phyloP scores from a whole-genome alignment of 257 asterid species.

The Verbascum thapsus region DNA sequence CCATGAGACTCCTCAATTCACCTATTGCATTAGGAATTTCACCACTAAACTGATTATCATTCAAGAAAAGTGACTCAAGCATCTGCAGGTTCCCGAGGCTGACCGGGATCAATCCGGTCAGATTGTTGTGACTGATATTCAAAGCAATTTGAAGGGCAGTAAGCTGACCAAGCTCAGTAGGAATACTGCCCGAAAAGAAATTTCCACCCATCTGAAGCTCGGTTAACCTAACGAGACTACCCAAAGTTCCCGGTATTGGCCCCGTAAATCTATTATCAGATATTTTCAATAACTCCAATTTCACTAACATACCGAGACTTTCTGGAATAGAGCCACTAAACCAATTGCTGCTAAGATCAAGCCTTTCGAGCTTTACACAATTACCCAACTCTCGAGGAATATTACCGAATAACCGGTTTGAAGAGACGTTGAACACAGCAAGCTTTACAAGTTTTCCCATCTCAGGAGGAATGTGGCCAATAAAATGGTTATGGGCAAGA shows the following conservation, averaged over 20 bases:
- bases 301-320: conserved; percentile 65
- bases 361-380: conserved; percentile 76
- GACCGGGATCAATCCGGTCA: conserved; percentile 64
- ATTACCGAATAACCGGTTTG: conserved; percentile 56
- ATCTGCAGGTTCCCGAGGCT: conserved; percentile 70
- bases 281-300: conserved; percentile 69
- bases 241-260: conserved; percentile 62
- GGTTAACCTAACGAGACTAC: conserved; percentile 62
- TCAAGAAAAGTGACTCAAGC: conserved; percentile 76
- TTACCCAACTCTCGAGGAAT: conserved; percentile 73
- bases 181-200: conserved; percentile 62
- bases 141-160: conserved; percentile 75
- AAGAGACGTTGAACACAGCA: conserved; percentile 77
- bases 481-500: conserved; percentile 62
- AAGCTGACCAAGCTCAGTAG: conserved; percentile 72
- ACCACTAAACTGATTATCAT: conserved; percentile 73
- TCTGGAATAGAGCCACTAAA: conserved; percentile 63
- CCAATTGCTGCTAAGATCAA: conserved; percentile 73
- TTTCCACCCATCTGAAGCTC: conserved; percentile 90
- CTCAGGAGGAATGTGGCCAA: conserved; percentile 73
- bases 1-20: conserved; percentile 60
- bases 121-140: conserved; percentile 67
- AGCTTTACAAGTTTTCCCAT: conserved; percentile 76
- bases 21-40: conserved; percentile 80
- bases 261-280: conserved; percentile 72